Evolutionary conservation across 139 green algal genomes (phyloP), one percentile per base, ranked within the genome.

Genomic region (Trebouxia sp.): DNA sequence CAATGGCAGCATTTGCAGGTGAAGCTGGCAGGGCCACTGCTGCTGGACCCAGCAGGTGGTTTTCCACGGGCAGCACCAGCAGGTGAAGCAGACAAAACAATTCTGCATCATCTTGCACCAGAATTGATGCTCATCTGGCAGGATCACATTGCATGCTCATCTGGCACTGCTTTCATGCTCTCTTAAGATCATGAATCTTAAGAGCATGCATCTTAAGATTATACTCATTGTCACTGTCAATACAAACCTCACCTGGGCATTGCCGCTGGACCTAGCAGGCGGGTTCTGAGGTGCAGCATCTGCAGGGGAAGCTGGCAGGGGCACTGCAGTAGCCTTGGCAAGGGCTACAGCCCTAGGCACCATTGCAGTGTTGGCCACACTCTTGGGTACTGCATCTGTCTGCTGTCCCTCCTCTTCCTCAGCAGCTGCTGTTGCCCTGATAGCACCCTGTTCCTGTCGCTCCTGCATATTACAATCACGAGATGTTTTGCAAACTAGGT

Each of bases 321-420:
- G 62, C 62, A 72, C 14, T 14, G 62, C 62, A 72, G 62, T 6
- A 45, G 62, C 62, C 62, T 72, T 72, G 35, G 62, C 62, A 9
- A 72, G 32, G 32, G 62, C 62, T 35, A 72, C 62, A 72, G 62
- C 62, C 35, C 62, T 43, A 41, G 62, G 62, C 62, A 72, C 20
- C 62, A 72, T 72, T 14, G n/a, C n/a, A n/a, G 43, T 72, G 15
- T 32, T 35, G 12, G 62, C 24, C 62, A 72, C 15, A 28, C 62
- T 43, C 6, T 43, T 72, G 12, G 30, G 10, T 0, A 43, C 32
- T 26, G 11, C 62, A 43, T n/a, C n/a, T n/a, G n/a, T n/a, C n/a
- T 72, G 32, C 20, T 45, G 32, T 22, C 26, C 32, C 11, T 72
- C 32, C 28, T 32, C 62, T n/a, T 14, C 20, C 28, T 12, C 32